Base-by-base conservation (phyloP, 179 eudicot genomes). In the Camellia oleifera region DNA sequence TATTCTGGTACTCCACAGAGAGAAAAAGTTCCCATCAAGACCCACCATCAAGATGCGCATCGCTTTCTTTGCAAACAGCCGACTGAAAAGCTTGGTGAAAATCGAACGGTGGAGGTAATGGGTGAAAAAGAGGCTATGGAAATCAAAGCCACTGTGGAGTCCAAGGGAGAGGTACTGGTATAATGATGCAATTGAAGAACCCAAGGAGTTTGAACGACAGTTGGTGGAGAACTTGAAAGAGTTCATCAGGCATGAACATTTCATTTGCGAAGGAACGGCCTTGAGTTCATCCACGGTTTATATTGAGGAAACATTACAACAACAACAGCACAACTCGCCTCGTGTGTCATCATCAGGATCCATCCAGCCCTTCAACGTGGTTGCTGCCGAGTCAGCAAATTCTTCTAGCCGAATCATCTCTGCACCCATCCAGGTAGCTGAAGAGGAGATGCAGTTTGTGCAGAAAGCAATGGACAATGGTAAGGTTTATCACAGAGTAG, bases 141-240 rank as follows among this genome's bases (percentile, higher is more conserved):
- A n/a, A n/a, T n/a, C n/a, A n/a, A n/a, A n/a, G n/a, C n/a, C n/a
- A n/a, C n/a, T n/a, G n/a, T n/a, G n/a, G n/a, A n/a, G n/a, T n/a
- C n/a, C n/a, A n/a, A n/a, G n/a, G n/a, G n/a, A n/a, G 26, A 81
- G 89, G 32, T 89, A 86, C n/a, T 90, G 90, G 6, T 89, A 89
- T 77, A 89, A 88, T 7, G 92, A 89, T 15, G 20, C 62, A 3
- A 84, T 84, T 4, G 88, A 84, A 58, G 86, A 86, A 52, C 84
- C 85, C 0, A 46, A 48, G n/a, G 88, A 78, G 60, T 90, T 90
- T 73, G 89, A 90, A 32, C 68, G 54, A 13, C 76, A 72, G 60
- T 72, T 90, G 48, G 77, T 88, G 6, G 85, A 90, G 7, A 77
- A 84, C 65, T 57, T 88, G 75, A 81, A 83, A 56, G 87, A 86